Base-by-base conservation (phyloP, 164 flowering plant genomes). In the Brasenia schreberi region DNA sequence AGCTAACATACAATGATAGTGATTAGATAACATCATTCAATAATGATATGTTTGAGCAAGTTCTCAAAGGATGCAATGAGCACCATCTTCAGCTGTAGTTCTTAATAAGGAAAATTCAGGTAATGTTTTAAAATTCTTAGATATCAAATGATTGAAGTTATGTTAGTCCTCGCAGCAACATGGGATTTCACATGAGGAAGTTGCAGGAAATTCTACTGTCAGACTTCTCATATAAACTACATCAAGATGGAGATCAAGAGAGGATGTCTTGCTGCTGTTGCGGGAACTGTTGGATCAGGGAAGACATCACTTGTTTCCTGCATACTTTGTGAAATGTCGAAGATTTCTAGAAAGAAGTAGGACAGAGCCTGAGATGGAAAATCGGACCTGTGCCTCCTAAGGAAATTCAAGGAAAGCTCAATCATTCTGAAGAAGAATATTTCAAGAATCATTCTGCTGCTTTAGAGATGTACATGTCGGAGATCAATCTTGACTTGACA, bases 281-380 rank as follows among this genome's bases (percentile, higher is more conserved):
- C 90, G 39, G 99, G 99, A 58, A 90, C 89, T 10, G 99, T 95
- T 19, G 99, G 97, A 63, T 88, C 96, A 0, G 99, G 99, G 44
- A 95, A 95, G 67, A 88, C 99, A 39, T 95, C 99, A 2, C 77
- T 95, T n/a, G 74, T 92, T 5, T 84, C 88, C 33, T 78, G 92
- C 3, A 63, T 95, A 71, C 90, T 92, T 18, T 97, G 99, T 16
- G 99, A 95, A 77, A 95, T 92, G 97, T 86, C 87, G 71, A 89
- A 85, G 71, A 71, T 88, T 62, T 82, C 85, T 0, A 98, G 99
- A 68, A 84, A 83, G 99, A 98, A 73, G 72, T 77, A 27, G 79
- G 89, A 60, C 80, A 79, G 45, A 85, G 77, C 75, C 78, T 92
- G 77, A 83, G 87, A 76, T 95, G 99, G 97, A 87, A 81, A 69